Percentiles rank a stretch among this genome's conserved stretches.
Evolutionary conservation across 169 alveolate species (phyloP).

Genomic region (Eimeria acervulina): DNA sequence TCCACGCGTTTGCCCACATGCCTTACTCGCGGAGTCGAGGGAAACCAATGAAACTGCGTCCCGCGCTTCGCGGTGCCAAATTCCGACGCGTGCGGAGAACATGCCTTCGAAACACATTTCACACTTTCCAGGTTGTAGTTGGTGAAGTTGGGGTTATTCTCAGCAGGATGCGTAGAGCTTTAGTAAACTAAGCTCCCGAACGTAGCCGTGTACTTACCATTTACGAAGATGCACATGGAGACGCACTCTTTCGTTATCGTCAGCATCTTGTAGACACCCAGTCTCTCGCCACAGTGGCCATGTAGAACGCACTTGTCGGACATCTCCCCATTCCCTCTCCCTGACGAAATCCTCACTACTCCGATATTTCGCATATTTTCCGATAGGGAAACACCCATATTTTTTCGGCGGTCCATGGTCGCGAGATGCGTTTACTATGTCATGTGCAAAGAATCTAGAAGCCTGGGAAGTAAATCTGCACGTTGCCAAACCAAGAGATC

Average conservation of each 20-base stretch:
- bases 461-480: neutral
- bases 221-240: neutral
- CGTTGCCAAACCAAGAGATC: neutral
- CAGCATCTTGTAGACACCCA: neutral
- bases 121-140: neutral
- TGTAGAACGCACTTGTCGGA: neutral
- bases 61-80: neutral
- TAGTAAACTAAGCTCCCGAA: neutral
- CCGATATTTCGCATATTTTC: neutral
- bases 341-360: neutral
- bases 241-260: neutral
- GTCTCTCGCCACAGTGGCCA: neutral
- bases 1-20: constrained; percentile 16
- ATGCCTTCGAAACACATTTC: neutral
- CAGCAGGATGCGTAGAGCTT: neutral
- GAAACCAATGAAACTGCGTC: neutral
- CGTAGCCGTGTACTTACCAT: neutral
- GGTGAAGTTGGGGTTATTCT: neutral
- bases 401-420: neutral
- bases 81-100: neutral
- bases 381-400: neutral
- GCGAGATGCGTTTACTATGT: neutral
- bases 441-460: neutral
- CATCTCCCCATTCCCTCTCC: neutral
- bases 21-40: too few species aligned